Conservation (phyloP, 257 asterid species). For the Penstemon barbatus region DNA sequence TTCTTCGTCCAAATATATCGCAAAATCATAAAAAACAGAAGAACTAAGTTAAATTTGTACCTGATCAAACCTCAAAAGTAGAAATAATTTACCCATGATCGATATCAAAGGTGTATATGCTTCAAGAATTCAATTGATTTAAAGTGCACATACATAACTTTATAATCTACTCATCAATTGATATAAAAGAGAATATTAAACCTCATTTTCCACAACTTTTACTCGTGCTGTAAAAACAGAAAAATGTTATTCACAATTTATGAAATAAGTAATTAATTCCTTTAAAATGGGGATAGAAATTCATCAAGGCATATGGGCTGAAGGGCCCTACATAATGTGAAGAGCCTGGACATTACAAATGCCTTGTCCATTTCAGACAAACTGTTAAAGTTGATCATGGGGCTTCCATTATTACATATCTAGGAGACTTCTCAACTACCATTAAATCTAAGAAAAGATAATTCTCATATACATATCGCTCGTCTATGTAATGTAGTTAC, state of each 20-base stretch:
- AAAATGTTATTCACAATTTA: background rate
- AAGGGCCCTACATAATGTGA: constrained; percentile 24
- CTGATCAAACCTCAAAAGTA: background rate
- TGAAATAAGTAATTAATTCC: background rate
- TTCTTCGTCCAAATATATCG: background rate
- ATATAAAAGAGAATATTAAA: background rate
- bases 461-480: background rate
- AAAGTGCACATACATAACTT: background rate
- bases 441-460: background rate
- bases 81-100: background rate
- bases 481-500: constrained; percentile 19
- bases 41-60: background rate
- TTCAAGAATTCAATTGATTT: background rate
- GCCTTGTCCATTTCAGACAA: constrained; percentile 35
- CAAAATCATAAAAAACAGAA: background rate
- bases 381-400: constrained; percentile 1
- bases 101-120: background rate
- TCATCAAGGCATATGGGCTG: constrained; percentile 30
- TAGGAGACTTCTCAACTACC: constrained; percentile 22
- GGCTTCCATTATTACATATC: constrained; percentile 12
- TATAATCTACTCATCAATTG: background rate
- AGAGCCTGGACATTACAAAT: constrained; percentile 26
- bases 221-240: background rate
- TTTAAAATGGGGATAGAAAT: constrained; percentile 5
- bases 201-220: background rate